Evolutionary conservation across 1,284 basidiomycete species (phyloP).

Genomic region (Ceratobasidium sp.): DNA sequence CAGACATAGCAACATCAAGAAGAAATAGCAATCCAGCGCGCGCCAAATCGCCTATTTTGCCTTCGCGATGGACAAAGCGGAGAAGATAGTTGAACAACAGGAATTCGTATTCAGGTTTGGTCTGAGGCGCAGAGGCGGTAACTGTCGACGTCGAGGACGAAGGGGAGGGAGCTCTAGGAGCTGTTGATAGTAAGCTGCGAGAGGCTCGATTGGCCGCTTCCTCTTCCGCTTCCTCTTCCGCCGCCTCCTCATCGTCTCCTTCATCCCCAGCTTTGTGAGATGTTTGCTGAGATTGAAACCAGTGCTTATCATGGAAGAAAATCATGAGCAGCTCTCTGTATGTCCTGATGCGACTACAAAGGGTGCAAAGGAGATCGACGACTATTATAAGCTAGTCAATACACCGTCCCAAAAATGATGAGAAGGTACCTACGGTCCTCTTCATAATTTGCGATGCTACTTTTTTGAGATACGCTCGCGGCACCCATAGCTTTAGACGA

Average conservation of each 20-base stretch:
- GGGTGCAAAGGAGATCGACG: conserved; percentile 87
- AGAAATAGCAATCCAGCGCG: conserved; percentile 90
- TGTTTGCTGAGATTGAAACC: conserved; percentile 67
- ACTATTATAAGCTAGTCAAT: conserved; percentile 60
- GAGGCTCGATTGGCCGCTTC: conserved; percentile 52
- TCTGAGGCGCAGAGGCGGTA: conserved; percentile 46
- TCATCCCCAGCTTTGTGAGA: conserved; percentile 63
- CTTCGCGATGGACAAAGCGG: conserved; percentile 93
- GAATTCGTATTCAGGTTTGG: conserved; percentile 90
- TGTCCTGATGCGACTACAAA: conserved; percentile 88
- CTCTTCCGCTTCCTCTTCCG: conserved; percentile 59
- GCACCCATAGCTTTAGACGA: conserved; percentile 75
- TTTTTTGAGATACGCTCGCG: conserved; percentile 69
- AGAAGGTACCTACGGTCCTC: conserved; percentile 69
- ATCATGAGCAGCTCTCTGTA: conserved; percentile 92
- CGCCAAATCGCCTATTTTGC: conserved; percentile 91
- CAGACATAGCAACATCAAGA: conserved; percentile 92
- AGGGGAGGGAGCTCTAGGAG: conserved; percentile 30
- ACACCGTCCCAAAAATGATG: background rate
- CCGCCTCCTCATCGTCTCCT: conserved; percentile 62
- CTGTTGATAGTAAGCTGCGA: conserved; percentile 42
- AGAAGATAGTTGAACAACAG: conserved; percentile 94
- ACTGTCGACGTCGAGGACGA: conserved; percentile 50
- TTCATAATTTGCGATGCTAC: conserved; percentile 81
- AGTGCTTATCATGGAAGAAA: conserved; percentile 92